A percentile compares a stretch with the other conserved stretches of the same genome.
These are phyloP conservation scores for Paramecium tetraurelia DNA, from an alignment of 73 alveolate genomes.

Conservation along the genomic window DNA sequence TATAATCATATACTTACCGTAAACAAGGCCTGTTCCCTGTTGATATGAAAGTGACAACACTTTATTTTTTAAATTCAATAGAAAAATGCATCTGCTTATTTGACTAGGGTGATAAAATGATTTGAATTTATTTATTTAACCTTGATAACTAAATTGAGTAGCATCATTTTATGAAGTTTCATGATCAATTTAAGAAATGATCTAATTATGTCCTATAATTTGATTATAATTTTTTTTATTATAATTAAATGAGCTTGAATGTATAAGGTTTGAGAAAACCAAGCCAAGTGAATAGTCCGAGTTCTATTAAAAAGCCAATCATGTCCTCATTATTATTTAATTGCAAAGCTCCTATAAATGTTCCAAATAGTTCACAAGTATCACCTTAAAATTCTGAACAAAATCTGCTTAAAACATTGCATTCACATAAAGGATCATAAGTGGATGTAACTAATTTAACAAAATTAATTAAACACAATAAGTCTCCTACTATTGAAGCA, in stretches of 20 bases:
- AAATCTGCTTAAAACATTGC: slow-evolving; percentile 22
- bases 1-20: too few relatives aligned
- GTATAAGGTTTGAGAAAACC: background rate
- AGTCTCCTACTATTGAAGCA: slow-evolving; percentile 17
- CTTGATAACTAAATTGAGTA: background rate
- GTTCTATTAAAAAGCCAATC: background rate
- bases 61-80: too few relatives aligned
- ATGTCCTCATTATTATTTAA: background rate
- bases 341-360: slow-evolving; percentile 11
- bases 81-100: background rate
- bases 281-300: background rate
- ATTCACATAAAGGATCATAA: slow-evolving; percentile 44
- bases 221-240: background rate
- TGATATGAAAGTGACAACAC: too few relatives aligned
- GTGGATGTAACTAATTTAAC: slow-evolving; percentile 28
- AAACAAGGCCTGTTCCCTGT: background rate
- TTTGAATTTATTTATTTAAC: background rate
- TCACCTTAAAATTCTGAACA: slow-evolving; percentile 20
- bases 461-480: background rate
- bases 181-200: background rate
- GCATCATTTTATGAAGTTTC: background rate
- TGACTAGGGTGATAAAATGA: too few relatives aligned
- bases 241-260: background rate
- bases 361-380: slow-evolving; percentile 33
- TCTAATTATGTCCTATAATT: background rate